A percentile compares a stretch with the other conserved stretches of the same genome.
These are phyloP conservation scores for Lumnitzera littorea DNA, from an alignment of 345 rosid genomes.

Conservation along the genomic window DNA sequence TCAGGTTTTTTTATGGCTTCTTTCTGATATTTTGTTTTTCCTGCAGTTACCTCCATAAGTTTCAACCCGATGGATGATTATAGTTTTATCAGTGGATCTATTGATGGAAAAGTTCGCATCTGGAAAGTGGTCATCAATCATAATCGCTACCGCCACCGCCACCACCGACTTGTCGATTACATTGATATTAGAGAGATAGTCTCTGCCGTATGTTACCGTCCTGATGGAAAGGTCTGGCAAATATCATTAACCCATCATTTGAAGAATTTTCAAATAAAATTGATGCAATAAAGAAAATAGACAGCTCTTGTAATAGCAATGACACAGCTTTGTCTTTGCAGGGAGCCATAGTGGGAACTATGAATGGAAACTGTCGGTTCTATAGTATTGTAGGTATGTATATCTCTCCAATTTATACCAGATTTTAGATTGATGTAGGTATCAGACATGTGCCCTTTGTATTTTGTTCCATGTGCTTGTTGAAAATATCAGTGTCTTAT, in stretches of 20 bases:
- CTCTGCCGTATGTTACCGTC: conserved; percentile 57
- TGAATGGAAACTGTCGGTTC: conserved; percentile 61
- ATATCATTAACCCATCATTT: conserved; percentile 1
- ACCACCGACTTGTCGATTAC: conserved; percentile 38
- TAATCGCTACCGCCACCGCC: not conserved
- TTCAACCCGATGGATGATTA: conserved; percentile 49
- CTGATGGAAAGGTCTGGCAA: conserved; percentile 54
- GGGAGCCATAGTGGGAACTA: conserved; percentile 62
- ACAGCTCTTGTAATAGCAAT: not conserved
- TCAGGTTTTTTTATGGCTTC: not conserved
- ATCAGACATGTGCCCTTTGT: no score
- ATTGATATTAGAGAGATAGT: conserved; percentile 58
- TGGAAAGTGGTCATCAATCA: conserved; percentile 51
- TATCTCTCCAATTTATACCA: conserved; percentile 4
- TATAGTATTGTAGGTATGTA: conserved; percentile 46
- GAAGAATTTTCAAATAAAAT: not conserved
- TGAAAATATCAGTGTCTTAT: no score
- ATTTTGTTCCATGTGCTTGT: no score
- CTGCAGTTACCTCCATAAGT: conserved; percentile 40
- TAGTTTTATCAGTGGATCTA: conserved; percentile 49
- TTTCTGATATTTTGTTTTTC: not conserved
- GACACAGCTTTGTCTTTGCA: conserved; percentile 18
- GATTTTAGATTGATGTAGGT: not conserved
- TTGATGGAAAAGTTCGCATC: conserved; percentile 65
- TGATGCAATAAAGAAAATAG: not conserved